Evolutionary conservation across 2,329 filamentous ascomycete genomes (phyloP).

Genomic region (Sclerotinia borealis): DNA sequence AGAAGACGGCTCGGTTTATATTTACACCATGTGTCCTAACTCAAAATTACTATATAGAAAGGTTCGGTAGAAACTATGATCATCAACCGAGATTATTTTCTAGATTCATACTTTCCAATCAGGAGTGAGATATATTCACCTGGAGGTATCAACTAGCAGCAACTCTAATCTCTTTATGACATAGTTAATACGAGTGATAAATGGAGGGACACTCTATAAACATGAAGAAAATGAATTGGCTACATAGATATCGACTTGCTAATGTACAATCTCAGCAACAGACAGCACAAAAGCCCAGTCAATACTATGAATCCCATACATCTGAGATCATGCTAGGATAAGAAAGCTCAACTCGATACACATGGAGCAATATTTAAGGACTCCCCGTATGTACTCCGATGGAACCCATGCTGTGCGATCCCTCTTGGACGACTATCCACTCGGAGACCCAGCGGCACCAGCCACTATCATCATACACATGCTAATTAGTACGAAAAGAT

Average conservation of each 20-base stretch:
- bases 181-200: not conserved
- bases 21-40: not conserved
- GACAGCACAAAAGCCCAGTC: not conserved
- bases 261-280: not conserved
- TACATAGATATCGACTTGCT: not conserved
- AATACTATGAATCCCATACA: not conserved
- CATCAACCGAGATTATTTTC: not conserved
- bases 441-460: not conserved
- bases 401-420: not conserved
- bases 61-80: not conserved
- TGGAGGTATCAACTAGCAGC: not conserved
- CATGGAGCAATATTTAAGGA: not conserved
- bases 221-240: not conserved
- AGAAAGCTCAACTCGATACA: not conserved
- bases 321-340: not conserved
- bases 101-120: not conserved
- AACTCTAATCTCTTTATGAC: not conserved
- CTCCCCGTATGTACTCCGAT: not conserved
- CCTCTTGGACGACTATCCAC: not conserved
- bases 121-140: not conserved
- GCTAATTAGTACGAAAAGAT: not conserved
- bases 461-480: not conserved
- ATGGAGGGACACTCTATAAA: not conserved
- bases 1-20: not conserved
- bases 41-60: not conserved